These are phyloP conservation scores for Zalerion maritima DNA, from an alignment of 495 filamentous ascomycete genomes.

Conservation along the genomic window DNA sequence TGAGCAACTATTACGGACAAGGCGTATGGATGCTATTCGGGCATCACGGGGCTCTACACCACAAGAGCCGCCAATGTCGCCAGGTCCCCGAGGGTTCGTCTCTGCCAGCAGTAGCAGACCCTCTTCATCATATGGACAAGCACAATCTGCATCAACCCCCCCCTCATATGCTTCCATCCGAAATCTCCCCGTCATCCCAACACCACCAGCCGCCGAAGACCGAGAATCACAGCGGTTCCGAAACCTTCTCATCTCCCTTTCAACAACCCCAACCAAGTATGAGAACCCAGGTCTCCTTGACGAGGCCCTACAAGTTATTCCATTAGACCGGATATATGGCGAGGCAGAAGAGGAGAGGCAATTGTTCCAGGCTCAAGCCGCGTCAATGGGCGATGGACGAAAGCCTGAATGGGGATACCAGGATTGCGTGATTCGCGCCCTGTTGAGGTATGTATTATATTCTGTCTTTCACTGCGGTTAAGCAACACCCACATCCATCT, in stretches of 20 bases:
- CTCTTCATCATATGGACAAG: conserved; percentile 22
- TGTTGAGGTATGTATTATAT: conserved; percentile 49
- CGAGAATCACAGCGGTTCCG: conserved; percentile 64
- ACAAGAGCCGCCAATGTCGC: conserved; percentile 29
- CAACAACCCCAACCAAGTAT: conserved; percentile 76
- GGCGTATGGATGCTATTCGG: conserved; percentile 64
- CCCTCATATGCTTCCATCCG: conserved; percentile 53
- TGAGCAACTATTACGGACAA: conserved; percentile 61
- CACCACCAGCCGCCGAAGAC: conserved; percentile 53
- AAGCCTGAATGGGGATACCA: conserved; percentile 95
- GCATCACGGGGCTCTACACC: conserved; percentile 34
- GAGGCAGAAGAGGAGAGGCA: conserved; percentile 90
- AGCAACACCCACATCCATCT: conserved; percentile 9
- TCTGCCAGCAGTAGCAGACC: conserved; percentile 22
- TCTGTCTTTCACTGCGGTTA: no score
- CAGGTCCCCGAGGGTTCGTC: conserved; percentile 31
- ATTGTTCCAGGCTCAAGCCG: conserved; percentile 71
- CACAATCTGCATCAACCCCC: conserved; percentile 20
- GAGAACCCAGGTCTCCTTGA: conserved; percentile 95
- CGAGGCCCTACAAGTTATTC: conserved; percentile 74
- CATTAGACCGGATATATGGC: conserved; percentile 80
- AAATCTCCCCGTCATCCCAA: conserved; percentile 68
- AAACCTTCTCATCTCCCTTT: conserved; percentile 66
- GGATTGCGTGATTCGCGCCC: conserved; percentile 85
- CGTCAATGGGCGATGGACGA: conserved; percentile 58